Conservation (phyloP, 208 protist species). For the Trypanosoma brucei region DNA sequence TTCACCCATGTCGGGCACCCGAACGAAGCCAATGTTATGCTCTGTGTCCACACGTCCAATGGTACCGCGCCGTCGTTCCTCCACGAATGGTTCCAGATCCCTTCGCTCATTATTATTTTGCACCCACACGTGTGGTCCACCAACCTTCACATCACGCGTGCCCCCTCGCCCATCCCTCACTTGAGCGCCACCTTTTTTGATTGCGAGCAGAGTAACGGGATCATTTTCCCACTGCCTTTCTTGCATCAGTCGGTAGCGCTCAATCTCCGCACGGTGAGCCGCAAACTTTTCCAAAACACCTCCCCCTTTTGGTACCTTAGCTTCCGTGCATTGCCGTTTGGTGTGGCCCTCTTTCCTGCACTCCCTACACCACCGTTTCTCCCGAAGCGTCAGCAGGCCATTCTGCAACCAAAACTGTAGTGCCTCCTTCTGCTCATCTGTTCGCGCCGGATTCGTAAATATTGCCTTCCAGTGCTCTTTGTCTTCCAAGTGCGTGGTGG, state of each 20-base stretch:
- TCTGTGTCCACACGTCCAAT: slow-evolving; percentile 65
- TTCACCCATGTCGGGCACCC: slow-evolving; percentile 60
- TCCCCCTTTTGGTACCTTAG: slow-evolving; percentile 25
- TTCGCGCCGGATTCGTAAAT: slow-evolving; percentile 23
- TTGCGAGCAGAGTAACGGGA: not conserved
- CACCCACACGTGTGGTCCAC: too few species aligned
- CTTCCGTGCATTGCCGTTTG: slow-evolving; percentile 28
- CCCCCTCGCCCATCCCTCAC: not conserved
- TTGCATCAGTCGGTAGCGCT: slow-evolving; percentile 56
- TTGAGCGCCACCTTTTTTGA: not conserved
- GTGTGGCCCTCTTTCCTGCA: slow-evolving; percentile 70
- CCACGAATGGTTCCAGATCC: slow-evolving; percentile 42
- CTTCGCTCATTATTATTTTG: not conserved
- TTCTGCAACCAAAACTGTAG: slow-evolving; percentile 39
- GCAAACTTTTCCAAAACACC: slow-evolving; percentile 26
- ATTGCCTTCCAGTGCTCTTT: slow-evolving; percentile 17
- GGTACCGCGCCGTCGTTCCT: slow-evolving; percentile 68
- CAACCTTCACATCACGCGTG: too few species aligned
- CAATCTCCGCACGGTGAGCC: slow-evolving; percentile 64
- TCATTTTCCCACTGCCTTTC: slow-evolving; percentile 44
- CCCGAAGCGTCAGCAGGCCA: slow-evolving; percentile 35
- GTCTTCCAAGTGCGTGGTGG: slow-evolving; percentile 13
- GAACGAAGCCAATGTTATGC: slow-evolving; percentile 74
- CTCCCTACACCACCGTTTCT: slow-evolving; percentile 63
- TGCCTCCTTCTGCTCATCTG: slow-evolving; percentile 21